Conservation (phyloP, 345 rosid species). For the Hibiscus trionum region DNA sequence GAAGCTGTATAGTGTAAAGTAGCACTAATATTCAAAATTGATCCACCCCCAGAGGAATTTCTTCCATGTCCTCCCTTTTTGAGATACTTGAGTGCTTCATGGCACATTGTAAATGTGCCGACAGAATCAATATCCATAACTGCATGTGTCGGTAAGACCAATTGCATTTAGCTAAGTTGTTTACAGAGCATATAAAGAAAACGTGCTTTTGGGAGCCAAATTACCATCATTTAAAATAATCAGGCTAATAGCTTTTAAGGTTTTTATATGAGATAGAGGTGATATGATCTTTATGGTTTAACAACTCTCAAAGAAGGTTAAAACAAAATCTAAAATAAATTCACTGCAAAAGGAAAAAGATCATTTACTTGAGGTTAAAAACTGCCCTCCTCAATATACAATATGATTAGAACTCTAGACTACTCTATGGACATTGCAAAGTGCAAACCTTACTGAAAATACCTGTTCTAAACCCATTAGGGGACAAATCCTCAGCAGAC, state of each 20-base stretch:
- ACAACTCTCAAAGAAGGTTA: no score
- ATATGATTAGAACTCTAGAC: background rate
- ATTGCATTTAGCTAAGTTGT: background rate
- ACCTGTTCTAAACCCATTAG: constrained; percentile 86
- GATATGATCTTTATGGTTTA: no score
- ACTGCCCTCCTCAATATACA: background rate
- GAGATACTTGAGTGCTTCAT: constrained; percentile 58
- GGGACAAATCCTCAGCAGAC: constrained; percentile 70
- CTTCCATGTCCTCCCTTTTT: constrained; percentile 64
- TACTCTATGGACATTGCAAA: background rate
- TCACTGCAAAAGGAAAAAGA: background rate
- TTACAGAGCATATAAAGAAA: background rate
- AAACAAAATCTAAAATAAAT: background rate
- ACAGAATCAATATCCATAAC: constrained; percentile 77
- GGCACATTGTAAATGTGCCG: constrained; percentile 76
- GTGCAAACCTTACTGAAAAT: background rate
- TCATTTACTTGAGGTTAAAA: background rate
- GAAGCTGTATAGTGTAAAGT: constrained; percentile 70
- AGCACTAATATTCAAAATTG: constrained; percentile 68
- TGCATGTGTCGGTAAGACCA: constrained; percentile 18
- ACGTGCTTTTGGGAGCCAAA: background rate
- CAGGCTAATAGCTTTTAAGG: background rate
- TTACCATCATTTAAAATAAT: background rate
- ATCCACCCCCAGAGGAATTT: constrained; percentile 38
- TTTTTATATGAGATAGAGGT: no score